These are phyloP conservation scores for Neoarthrinium moseri DNA, from an alignment of 2,329 filamentous ascomycete species.

Conservation along the genomic window DNA sequence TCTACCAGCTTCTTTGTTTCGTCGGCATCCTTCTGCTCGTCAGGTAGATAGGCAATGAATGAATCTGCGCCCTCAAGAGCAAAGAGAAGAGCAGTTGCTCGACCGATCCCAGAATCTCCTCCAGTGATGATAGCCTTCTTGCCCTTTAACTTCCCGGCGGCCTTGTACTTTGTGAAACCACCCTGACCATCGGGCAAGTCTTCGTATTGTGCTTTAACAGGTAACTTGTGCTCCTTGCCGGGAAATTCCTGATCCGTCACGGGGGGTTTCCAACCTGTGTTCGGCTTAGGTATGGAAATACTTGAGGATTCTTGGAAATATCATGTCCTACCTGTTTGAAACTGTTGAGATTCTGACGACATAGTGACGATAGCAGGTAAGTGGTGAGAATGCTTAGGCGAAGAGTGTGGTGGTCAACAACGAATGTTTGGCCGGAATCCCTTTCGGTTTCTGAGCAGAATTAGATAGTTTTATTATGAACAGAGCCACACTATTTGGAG, in stretches of 20 bases:
- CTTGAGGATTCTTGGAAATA: not conserved
- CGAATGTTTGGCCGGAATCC: too few relatives aligned
- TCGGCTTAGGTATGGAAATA: not conserved
- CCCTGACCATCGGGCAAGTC: constrained; percentile 67
- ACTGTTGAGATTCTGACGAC: constrained; percentile 3
- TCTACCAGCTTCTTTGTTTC: constrained; percentile 72
- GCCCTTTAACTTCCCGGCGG: constrained; percentile 72
- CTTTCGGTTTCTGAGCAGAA: too few relatives aligned
- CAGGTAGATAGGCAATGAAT: constrained; percentile 70
- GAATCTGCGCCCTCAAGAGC: constrained; percentile 78
- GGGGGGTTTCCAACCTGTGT: constrained; percentile 16
- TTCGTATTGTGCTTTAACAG: constrained; percentile 57
- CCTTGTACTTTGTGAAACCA: constrained; percentile 68
- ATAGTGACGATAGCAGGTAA: not conserved
- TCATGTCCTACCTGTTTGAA: constrained; percentile 1
- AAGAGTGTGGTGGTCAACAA: too few relatives aligned
- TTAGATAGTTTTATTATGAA: not conserved
- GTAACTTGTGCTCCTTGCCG: constrained; percentile 47
- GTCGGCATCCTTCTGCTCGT: constrained; percentile 74
- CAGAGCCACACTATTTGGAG: too few relatives aligned
- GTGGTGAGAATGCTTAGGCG: too few relatives aligned
- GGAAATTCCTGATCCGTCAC: constrained; percentile 41
- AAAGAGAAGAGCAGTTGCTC: constrained; percentile 72
- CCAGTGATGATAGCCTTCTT: constrained; percentile 79
- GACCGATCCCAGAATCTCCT: constrained; percentile 77